These are phyloP conservation scores for Paraconiothyrium brasiliense DNA, from an alignment of 2,329 filamentous ascomycete genomes.

Conservation along the genomic window DNA sequence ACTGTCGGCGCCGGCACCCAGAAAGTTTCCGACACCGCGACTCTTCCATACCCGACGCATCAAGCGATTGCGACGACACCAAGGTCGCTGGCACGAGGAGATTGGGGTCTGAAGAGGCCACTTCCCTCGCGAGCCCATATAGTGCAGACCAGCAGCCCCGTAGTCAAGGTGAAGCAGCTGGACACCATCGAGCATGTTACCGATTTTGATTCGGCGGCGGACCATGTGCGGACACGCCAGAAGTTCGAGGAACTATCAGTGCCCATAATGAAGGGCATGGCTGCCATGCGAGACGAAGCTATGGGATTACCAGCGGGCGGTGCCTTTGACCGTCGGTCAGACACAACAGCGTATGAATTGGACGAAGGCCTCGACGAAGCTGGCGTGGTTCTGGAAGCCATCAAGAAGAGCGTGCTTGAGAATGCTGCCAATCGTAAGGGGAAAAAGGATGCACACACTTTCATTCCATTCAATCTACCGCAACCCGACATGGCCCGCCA, in stretches of 20 bases:
- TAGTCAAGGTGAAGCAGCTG: slow-evolving; percentile 78
- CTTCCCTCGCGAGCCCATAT: slow-evolving; percentile 77
- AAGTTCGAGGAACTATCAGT: slow-evolving; percentile 89
- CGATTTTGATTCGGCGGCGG: slow-evolving; percentile 83
- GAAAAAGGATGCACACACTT: slow-evolving; percentile 14
- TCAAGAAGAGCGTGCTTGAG: slow-evolving; percentile 31
- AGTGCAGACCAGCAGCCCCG: slow-evolving; percentile 72
- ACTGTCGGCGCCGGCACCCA: slow-evolving; percentile 59
- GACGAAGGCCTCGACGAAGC: slow-evolving; percentile 39
- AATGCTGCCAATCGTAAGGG: slow-evolving; percentile 14
- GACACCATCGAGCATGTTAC: slow-evolving; percentile 90
- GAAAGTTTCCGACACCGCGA: slow-evolving; percentile 73
- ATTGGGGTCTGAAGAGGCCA: slow-evolving; percentile 92
- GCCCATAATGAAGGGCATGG: slow-evolving; percentile 64
- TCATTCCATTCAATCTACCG: slow-evolving; percentile 31
- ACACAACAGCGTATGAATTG: slow-evolving; percentile 43
- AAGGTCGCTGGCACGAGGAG: slow-evolving; percentile 77
- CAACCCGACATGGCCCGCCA: slow-evolving; percentile 34
- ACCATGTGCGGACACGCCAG: slow-evolving; percentile 80
- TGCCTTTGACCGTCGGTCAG: slow-evolving; percentile 45
- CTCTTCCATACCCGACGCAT: slow-evolving; percentile 79
- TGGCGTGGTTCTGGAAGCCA: slow-evolving; percentile 34
- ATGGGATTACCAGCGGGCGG: slow-evolving; percentile 26
- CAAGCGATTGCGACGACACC: slow-evolving; percentile 82
- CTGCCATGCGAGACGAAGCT: slow-evolving; percentile 31